Evolutionary conservation across 2,329 filamentous ascomycete species (phyloP), one percentile per base, ranked within the genome.

Genomic region (Leptographium lundbergii): DNA sequence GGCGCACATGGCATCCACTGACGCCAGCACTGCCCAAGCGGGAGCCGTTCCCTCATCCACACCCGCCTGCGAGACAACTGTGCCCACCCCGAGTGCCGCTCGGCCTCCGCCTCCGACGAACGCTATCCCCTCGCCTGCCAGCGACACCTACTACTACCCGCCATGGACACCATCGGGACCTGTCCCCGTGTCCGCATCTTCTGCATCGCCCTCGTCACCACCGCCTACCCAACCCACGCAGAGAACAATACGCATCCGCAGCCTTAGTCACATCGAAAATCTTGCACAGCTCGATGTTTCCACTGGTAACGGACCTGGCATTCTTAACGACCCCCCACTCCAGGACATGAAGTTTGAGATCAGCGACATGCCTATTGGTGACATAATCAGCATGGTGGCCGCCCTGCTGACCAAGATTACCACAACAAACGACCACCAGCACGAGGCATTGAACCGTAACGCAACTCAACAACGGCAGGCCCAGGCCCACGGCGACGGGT

Each of bases 371-470:
- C 94, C 94, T 57, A 95, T 97, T 59, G 85, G 87, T 64, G 92
- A 99, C 69, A 89, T 99, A 65, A 99, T 99, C 69, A 92, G 97
- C 72, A 97, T 99, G 94, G 94, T 99, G 4, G 94, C 94, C 5
- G 94, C 91, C 7, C 80, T 99, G 27, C 77, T 99, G 62, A 96
- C 92, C 59, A 97, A 97, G 72, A 99, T 99, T 66, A 97, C 94
- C 6, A 90, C 89, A 4, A 96, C 92, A 60, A 99, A 99, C 69
- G 94, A 99, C 70, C 77, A 87, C 57, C 91, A 97, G 70, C 92
- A 97, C 72, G 90, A 96, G 69, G 88, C 91, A 63, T 74, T 96
- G 64, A 90, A 96, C 72, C 84, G 90, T 59, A 83, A 82, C 61
- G 79, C 76, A 3, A 72, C 77, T n/a, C 80, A 82, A 60, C 78